Percentiles rank a stretch among this genome's conserved stretches.
phyloP scores from a whole-genome alignment of 805 yeast species.

The Isabelozyma rhagii region DNA sequence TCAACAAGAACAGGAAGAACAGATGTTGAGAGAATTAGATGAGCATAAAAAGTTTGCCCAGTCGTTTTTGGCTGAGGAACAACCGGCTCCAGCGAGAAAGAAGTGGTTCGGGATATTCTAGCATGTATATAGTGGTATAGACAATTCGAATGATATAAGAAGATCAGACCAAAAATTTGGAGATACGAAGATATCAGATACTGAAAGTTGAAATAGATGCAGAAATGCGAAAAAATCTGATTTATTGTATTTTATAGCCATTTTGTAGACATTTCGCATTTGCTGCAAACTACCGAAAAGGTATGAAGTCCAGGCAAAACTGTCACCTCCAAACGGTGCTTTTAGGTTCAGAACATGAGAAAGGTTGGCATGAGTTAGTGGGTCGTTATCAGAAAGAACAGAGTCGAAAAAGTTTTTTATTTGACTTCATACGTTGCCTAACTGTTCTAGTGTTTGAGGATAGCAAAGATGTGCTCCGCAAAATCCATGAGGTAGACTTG shows the following conservation, averaged over 20 bases:
- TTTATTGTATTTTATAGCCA: neutral
- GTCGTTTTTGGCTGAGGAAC: constrained; percentile 12
- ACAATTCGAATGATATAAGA: no score
- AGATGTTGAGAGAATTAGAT: constrained; percentile 32
- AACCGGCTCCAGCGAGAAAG: constrained; percentile 10
- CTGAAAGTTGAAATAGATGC: no score
- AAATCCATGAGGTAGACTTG: neutral
- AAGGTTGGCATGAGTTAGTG: neutral
- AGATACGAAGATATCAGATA: no score
- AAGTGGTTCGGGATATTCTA: constrained; percentile 23
- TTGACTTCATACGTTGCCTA: neutral
- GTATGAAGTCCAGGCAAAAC: neutral
- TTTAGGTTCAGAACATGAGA: no score
- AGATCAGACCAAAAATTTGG: no score
- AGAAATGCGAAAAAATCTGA: neutral
- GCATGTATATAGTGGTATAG: neutral
- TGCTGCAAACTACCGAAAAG: neutral
- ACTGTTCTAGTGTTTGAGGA: neutral
- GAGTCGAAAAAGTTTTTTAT: neutral
- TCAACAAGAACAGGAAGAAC: constrained; percentile 64
- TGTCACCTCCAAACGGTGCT: neutral
- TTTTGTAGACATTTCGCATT: neutral
- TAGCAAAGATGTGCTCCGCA: neutral
- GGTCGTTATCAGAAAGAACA: neutral
- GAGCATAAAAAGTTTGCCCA: constrained; percentile 15